phyloP scores from a whole-genome alignment of 768 basidiomycete genomes.

The Lactarius pseudohatsudake region DNA sequence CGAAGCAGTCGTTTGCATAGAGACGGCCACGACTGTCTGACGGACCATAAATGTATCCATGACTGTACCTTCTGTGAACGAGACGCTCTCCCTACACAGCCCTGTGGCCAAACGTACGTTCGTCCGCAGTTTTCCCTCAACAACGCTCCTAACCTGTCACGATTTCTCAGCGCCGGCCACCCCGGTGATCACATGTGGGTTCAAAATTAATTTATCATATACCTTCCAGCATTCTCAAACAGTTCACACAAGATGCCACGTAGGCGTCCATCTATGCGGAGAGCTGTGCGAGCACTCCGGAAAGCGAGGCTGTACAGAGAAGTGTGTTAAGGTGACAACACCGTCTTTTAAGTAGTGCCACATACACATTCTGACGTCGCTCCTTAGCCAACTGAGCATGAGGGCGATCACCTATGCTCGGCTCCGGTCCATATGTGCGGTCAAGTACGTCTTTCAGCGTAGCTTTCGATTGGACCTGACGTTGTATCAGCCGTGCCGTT shows the following conservation, averaged over 20 bases:
- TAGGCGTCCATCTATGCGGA: slow-evolving; percentile 49
- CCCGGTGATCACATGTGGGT: slow-evolving; percentile 52
- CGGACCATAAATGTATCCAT: slow-evolving; percentile 47
- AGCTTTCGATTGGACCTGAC: slow-evolving; percentile 26
- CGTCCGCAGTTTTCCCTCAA: no score
- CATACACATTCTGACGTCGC: neutral
- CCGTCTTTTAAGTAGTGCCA: slow-evolving; percentile 35
- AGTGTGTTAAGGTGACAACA: slow-evolving; percentile 35
- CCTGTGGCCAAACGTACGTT: slow-evolving; percentile 49
- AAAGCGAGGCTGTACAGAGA: slow-evolving; percentile 48
- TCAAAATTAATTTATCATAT: neutral
- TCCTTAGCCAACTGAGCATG: slow-evolving; percentile 26
- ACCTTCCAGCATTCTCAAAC: neutral
- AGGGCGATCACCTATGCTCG: slow-evolving; percentile 52
- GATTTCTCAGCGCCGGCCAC: slow-evolving; percentile 51
- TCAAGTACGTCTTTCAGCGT: slow-evolving; percentile 37
- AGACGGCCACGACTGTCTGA: slow-evolving; percentile 48
- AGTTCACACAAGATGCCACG: slow-evolving; percentile 43
- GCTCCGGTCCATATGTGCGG: slow-evolving; percentile 57
- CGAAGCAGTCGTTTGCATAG: slow-evolving; percentile 45
- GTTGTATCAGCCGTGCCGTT: slow-evolving; percentile 12
- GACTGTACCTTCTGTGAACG: slow-evolving; percentile 45
- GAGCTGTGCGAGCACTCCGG: slow-evolving; percentile 45
- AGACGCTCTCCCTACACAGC: slow-evolving; percentile 29
- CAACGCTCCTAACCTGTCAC: no score